A percentile compares a stretch with the other conserved stretches of the same genome.
Conservation (phyloP, 1,284 basidiomycete genomes). For the Fomitopsis schrenkii region DNA sequence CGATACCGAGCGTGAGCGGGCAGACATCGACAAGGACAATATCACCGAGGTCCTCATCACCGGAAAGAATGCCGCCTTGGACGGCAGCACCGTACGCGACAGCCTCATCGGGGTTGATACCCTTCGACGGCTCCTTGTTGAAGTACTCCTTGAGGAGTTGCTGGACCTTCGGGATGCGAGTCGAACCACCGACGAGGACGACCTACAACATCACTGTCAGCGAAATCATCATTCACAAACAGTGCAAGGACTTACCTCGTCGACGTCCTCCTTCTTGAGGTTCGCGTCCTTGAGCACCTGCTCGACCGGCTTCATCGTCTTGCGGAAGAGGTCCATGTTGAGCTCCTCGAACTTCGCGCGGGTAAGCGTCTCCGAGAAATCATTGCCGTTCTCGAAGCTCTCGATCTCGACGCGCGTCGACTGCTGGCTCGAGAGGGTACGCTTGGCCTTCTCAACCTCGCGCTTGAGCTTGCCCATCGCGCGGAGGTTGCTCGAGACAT, state of each 20-base stretch:
- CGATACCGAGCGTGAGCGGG: slow-evolving; percentile 94
- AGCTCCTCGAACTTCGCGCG: slow-evolving; percentile 99
- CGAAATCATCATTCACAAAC: too few relatives aligned
- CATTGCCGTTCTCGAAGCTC: slow-evolving; percentile 91
- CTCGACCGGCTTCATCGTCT: slow-evolving; percentile 99
- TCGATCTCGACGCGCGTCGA: slow-evolving; percentile 74
- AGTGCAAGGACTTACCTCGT: slow-evolving; percentile 61
- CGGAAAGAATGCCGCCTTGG: slow-evolving; percentile 86
- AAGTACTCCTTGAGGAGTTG: slow-evolving; percentile 95
- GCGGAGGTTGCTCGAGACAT: slow-evolving; percentile 83
- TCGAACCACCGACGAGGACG: slow-evolving; percentile 94
- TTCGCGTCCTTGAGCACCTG: slow-evolving; percentile 98
- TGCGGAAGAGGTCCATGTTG: slow-evolving; percentile 98
- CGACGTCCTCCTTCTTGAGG: slow-evolving; percentile 95
- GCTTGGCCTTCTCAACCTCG: slow-evolving; percentile 98
- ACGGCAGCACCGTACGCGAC: slow-evolving; percentile 78
- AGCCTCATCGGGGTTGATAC: slow-evolving; percentile 82
- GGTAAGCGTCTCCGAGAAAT: slow-evolving; percentile 96
- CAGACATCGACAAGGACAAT: slow-evolving; percentile 95
- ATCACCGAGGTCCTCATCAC: slow-evolving; percentile 79
- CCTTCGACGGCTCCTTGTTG: slow-evolving; percentile 88
- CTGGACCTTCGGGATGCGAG: slow-evolving; percentile 98
- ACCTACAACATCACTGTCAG: slow-evolving; percentile 35
- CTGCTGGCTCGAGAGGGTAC: slow-evolving; percentile 85
- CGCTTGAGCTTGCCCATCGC: slow-evolving; percentile 97